Percentiles rank a stretch among this genome's conserved stretches.
Conservation (phyloP, 306 rosid genomes). For the Pterocarpus santalinus region DNA sequence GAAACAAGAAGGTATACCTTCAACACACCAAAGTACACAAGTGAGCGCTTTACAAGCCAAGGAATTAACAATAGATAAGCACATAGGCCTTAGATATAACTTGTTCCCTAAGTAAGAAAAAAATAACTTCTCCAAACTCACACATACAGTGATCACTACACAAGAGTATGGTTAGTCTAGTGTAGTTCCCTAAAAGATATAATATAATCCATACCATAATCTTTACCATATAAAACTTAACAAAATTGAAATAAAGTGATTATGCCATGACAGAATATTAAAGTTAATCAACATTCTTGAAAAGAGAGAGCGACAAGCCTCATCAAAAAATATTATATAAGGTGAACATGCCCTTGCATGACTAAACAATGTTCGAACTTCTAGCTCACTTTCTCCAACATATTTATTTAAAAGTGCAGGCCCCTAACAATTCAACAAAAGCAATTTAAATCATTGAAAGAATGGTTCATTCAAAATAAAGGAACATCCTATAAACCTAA, state of each 20-base stretch:
- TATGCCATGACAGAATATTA: background rate
- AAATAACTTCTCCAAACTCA: too few relatives aligned
- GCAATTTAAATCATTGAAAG: conserved; percentile 1
- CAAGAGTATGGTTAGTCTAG: background rate
- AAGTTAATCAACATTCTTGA: background rate
- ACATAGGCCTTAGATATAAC: background rate
- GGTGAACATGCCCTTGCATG: conserved; percentile 83
- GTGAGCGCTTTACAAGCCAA: background rate
- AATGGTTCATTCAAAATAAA: background rate
- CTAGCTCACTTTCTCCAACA: conserved; percentile 91
- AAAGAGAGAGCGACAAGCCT: conserved; percentile 60
- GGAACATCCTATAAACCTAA: background rate
- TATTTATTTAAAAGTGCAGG: conserved; percentile 88
- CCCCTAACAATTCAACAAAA: conserved; percentile 60
- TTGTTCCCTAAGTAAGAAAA: background rate
- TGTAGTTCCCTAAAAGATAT: background rate
- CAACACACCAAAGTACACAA: background rate
- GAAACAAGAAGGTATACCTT: background rate
- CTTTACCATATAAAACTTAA: background rate
- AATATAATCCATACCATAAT: background rate
- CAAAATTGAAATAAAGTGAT: conserved; percentile 26
- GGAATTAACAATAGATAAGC: background rate
- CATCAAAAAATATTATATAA: conserved; percentile 87
- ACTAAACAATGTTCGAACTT: conserved; percentile 72
- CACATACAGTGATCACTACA: too few relatives aligned